Base-by-base conservation (phyloP, 1,139 yeast species). In the Candida sojae region DNA sequence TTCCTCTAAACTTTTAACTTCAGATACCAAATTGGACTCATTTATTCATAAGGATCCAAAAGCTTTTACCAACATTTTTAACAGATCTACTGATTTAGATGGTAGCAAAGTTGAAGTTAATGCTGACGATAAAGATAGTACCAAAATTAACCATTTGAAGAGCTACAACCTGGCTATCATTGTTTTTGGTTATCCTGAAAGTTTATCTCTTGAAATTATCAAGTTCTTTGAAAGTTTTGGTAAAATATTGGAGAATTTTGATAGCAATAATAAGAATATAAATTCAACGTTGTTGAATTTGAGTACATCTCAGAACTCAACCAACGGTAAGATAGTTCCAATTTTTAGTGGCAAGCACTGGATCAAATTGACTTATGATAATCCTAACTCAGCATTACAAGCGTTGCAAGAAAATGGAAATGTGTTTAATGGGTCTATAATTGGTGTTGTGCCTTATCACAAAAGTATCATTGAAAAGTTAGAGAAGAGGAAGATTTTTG, bases 111-210 rank as follows among this genome's bases (percentile, higher is more conserved):
- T 17, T 43, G 43, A 33, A 50, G 33, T 34, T 44, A 39, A 25
- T 2, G 17, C 38, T 13, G 28, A 41, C n/a, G 38, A 41, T 33
- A 26, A 26, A 21, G 36, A 41, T 6, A 12, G 17, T 9, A n/a
- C 44, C 56, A 48, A 26, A 46, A 44, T 17, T 41, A 34, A 13
- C 7, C 17, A 28, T n/a, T 32, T 31, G 38, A 41, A 41, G 12
- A 25, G 33, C 26, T 41, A 42, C 57, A 64, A 45, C 66, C 68
- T 31, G 88, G 89, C 96, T 0, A 88, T 93, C 1, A 70, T 91
- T 39, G 90, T 92, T 10, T 91, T 89, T 67, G 98, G 98, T 0
- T 92, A 89, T 64, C 91, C 96, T 0, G 93, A 92, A 58, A 75
- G 82, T 3, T 73, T 85, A 54, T 82, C 95, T 4, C 76, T 79